These are phyloP conservation scores for Raffaelea arxii DNA, from an alignment of 2,329 filamentous ascomycete genomes.

Conservation along the genomic window DNA sequence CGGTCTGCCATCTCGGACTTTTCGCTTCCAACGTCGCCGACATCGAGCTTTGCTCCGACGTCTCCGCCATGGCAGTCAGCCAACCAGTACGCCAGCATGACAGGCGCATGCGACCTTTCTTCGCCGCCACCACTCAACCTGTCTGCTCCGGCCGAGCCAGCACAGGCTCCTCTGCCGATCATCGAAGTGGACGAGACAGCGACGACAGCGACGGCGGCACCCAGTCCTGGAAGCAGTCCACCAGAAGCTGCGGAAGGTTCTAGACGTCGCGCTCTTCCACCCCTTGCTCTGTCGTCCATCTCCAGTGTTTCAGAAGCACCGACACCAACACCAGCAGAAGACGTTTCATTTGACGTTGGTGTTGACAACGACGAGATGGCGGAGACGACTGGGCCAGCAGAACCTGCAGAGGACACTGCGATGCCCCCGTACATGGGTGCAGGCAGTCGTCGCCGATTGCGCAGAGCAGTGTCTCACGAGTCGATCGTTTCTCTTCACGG, in stretches of 20 bases:
- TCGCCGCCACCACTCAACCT: not conserved
- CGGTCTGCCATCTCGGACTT: conserved; percentile 51
- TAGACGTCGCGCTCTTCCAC: too few species aligned
- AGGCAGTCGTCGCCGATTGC: conserved; percentile 29
- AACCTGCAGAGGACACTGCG: not conserved
- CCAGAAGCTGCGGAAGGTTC: not conserved
- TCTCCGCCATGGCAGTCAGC: conserved; percentile 46
- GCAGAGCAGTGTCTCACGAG: conserved; percentile 68
- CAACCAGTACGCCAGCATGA: conserved; percentile 38
- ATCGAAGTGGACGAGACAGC: conserved; percentile 6
- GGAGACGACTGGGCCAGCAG: too few species aligned
- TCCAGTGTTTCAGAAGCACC: too few species aligned
- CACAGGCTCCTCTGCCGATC: conserved; percentile 4
- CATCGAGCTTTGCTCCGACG: conserved; percentile 62
- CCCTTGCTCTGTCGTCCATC: too few species aligned
- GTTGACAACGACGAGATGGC: not conserved
- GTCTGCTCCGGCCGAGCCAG: not conserved
- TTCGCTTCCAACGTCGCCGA: conserved; percentile 72
- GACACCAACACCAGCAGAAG: conserved; percentile 7
- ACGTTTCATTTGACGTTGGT: not conserved
- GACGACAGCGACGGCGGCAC: not conserved
- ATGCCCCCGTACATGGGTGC: not conserved
- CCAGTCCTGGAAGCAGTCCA: not conserved
- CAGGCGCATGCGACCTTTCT: conserved; percentile 1
- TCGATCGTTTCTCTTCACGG: conserved; percentile 80